Conservation (phyloP, 768 basidiomycete genomes). For the Termitomyces sp. region DNA sequence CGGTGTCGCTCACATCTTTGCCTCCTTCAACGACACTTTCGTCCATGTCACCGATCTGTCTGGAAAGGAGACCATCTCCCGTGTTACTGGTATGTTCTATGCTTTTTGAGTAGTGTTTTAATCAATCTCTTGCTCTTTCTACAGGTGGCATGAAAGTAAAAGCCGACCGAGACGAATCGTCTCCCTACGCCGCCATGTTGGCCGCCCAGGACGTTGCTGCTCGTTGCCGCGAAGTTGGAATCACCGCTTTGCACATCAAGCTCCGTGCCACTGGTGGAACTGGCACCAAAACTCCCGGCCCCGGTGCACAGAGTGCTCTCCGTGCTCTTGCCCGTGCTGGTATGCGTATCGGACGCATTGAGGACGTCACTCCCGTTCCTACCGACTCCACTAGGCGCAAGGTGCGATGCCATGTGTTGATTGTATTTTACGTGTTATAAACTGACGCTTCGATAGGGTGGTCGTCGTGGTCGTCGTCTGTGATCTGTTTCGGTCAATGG, state of each 20-base stretch:
- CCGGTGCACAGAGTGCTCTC: constrained; percentile 96
- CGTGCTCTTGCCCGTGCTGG: constrained; percentile 97
- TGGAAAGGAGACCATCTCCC: constrained; percentile 98
- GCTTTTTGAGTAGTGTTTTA: not conserved
- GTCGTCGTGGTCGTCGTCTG: constrained; percentile 98
- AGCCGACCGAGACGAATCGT: constrained; percentile 99
- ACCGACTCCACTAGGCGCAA: constrained; percentile 97
- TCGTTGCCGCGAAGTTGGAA: constrained; percentile 97
- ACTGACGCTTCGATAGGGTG: constrained; percentile 54
- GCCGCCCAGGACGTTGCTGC: constrained; percentile 95
- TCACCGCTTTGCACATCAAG: constrained; percentile 98
- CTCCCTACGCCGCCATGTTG: constrained; percentile 95
- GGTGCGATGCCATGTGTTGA: constrained; percentile 38
- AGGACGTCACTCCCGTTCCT: constrained; percentile 96
- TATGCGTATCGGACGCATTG: constrained; percentile 97
- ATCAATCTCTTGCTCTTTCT: not conserved
- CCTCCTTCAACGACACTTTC: constrained; percentile 99
- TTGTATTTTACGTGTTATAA: not conserved
- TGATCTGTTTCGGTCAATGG: constrained; percentile 27
- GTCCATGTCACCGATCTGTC: constrained; percentile 99
- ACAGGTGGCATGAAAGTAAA: constrained; percentile 99
- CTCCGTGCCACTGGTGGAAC: constrained; percentile 98
- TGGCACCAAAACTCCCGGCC: constrained; percentile 98
- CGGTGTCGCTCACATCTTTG: constrained; percentile 98
- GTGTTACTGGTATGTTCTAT: constrained; percentile 77